Evolutionary conservation across 495 filamentous ascomycete genomes (phyloP), one percentile per base, ranked within the genome.

Genomic region (Xylaria palmicola): DNA sequence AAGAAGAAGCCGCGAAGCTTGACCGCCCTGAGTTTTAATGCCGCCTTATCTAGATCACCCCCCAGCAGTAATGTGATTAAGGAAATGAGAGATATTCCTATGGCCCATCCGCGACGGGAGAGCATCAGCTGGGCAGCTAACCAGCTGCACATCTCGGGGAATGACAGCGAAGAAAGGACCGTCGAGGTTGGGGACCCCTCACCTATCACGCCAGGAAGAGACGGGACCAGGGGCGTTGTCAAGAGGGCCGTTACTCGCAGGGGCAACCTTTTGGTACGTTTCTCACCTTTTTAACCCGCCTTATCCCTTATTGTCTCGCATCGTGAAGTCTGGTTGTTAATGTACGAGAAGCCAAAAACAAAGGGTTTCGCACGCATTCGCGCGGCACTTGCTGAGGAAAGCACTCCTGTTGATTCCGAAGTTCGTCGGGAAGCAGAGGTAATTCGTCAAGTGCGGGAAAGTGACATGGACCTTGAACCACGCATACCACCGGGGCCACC

Each of bases 301-400:
- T 3, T 17, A 1, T 19, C 20, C 29, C 20, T 15, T 10, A 47
- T 15, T 6, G 8, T 39, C 2, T 59, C n/a, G 37, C 24, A 51
- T 52, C 30, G 12, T 24, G 43, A 9, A 19, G 44, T n/a, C n/a
- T n/a, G n/a, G n/a, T n/a, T 61, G 39, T 22, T 48, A 8, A 58
- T 43, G 8, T 40, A 26, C 5, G 22, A 6, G 24, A 39, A 81
- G 89, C 94, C 94, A 15, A 99, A 99, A 77, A 91, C 93, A 0
- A 96, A 96, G 76, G 90, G 85, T 0, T 98, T 98, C 73, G 91
- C 93, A 2, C 88, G 94, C 3, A 95, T 99, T 65, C 85, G 89
- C 49, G 95, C 94, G 9, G 91, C 90, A 6, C 83, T 99, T 1
- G 79, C 87, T 50, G 94, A 98, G 74, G 94, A 99, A 75, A 83